A percentile compares a stretch with the other conserved stretches of the same genome.
phyloP scores from a whole-genome alignment of 495 filamentous ascomycete genomes.

The Penicillium lagena region DNA sequence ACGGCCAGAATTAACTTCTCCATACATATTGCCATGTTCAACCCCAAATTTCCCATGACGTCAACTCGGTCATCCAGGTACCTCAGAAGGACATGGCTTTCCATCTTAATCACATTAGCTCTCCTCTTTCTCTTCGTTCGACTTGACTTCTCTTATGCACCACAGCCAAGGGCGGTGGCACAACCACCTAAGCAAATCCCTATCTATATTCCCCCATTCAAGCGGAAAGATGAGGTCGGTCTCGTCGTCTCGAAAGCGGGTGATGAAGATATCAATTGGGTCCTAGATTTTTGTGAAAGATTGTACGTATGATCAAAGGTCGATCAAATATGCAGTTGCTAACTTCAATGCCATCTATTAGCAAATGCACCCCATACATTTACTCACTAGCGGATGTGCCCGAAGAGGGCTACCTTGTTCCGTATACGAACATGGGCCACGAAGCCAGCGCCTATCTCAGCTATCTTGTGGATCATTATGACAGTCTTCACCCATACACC shows the following conservation, averaged over 20 bases:
- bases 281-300: conserved; percentile 8
- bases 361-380: conserved; percentile 13
- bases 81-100: too few species aligned
- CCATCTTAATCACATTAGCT: too few species aligned
- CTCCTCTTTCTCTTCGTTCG: too few species aligned
- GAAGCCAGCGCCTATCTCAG: conserved; percentile 16
- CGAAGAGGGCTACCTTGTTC: conserved; percentile 5
- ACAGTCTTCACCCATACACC: conserved; percentile 8
- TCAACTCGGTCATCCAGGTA: too few species aligned
- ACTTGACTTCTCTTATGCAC: too few species aligned
- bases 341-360: neutral
- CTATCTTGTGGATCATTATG: conserved; percentile 13
- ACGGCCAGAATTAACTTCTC: too few species aligned
- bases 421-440: conserved; percentile 11
- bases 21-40: too few species aligned
- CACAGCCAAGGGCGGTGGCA: too few species aligned
- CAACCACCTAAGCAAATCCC: too few species aligned
- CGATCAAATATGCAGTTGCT: neutral
- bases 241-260: conserved; percentile 8
- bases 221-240: neutral
- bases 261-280: conserved; percentile 8
- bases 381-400: conserved; percentile 10
- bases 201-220: too few species aligned
- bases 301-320: conserved; percentile 2
- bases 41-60: too few species aligned